phyloP scores from a whole-genome alignment of 306 rosid genomes.

The Senna tora region DNA sequence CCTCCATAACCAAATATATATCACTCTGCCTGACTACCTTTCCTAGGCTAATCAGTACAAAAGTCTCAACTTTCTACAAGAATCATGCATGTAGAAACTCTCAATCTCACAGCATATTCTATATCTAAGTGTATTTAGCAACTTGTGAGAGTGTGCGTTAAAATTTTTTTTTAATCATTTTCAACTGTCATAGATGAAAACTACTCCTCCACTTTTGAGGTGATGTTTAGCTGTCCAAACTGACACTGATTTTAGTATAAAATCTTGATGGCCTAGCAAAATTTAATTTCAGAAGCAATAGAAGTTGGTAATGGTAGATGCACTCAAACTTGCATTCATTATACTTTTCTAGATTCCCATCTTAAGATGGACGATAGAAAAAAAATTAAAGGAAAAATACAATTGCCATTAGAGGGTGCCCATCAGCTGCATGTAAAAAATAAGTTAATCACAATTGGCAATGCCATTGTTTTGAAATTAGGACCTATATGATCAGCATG shows the following conservation, averaged over 20 bases:
- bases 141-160: neutral
- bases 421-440: slow-evolving; percentile 13
- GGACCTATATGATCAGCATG: slow-evolving; percentile 20
- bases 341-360: neutral
- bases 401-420: neutral
- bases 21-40: slow-evolving; percentile 25
- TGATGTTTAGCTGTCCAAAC: slow-evolving; percentile 9
- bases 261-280: slow-evolving; percentile 6
- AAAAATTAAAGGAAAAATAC: too few relatives aligned
- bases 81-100: slow-evolving; percentile 10
- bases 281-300: neutral
- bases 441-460: slow-evolving; percentile 26
- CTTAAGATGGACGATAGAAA: too few relatives aligned
- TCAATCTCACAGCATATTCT: slow-evolving; percentile 11
- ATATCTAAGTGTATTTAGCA: slow-evolving; percentile 2
- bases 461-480: slow-evolving; percentile 3
- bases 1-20: slow-evolving; percentile 1
- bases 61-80: slow-evolving; percentile 17
- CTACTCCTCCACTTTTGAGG: neutral
- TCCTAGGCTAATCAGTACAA: slow-evolving; percentile 11
- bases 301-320: neutral
- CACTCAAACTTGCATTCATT: neutral
- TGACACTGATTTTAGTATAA: slow-evolving; percentile 25
- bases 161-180: neutral
- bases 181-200: slow-evolving; percentile 21